Evolutionary conservation across 2,329 filamentous ascomycete species (phyloP).

Genomic region (Cladosporium velox): DNA sequence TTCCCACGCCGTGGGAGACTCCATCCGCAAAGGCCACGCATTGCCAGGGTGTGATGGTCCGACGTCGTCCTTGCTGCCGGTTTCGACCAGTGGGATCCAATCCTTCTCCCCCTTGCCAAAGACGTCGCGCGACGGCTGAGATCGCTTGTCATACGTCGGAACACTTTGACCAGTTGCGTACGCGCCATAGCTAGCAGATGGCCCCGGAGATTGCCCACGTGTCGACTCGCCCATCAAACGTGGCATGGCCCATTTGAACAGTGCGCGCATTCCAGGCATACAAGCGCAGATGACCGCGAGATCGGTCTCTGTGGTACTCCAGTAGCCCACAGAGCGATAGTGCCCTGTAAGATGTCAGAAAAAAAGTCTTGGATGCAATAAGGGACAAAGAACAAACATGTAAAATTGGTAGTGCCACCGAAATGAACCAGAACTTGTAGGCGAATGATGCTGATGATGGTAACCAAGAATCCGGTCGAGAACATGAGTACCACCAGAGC

Average conservation of each 20-base stretch:
- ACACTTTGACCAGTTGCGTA: neutral
- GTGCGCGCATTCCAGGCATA: constrained; percentile 20
- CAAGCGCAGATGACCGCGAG: constrained; percentile 24
- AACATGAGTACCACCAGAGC: constrained; percentile 23
- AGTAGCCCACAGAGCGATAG: constrained; percentile 21
- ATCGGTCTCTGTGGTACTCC: constrained; percentile 22
- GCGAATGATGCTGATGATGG: constrained; percentile 23
- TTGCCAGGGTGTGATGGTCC: neutral
- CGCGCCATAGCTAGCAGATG: neutral
- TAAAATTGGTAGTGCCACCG: constrained; percentile 22
- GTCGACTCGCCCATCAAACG: constrained; percentile 21
- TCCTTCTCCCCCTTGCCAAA: constrained; percentile 9
- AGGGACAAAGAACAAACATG: constrained; percentile 4
- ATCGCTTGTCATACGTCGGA: constrained; percentile 4
- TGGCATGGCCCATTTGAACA: constrained; percentile 18
- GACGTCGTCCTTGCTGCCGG: neutral
- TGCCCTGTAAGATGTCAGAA: constrained; percentile 10
- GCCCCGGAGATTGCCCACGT: neutral
- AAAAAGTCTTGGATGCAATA: neutral
- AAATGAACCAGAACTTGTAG: constrained; percentile 23
- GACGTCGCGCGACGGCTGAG: neutral
- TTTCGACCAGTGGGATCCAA: constrained; percentile 14
- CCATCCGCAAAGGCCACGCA: constrained; percentile 4
- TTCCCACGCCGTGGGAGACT: neutral
- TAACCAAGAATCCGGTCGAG: constrained; percentile 22